A percentile compares a stretch with the other conserved stretches of the same genome.
These are phyloP conservation scores for Fusarium mexicanum DNA, from an alignment of 2,329 filamentous ascomycete species.

Conservation along the genomic window DNA sequence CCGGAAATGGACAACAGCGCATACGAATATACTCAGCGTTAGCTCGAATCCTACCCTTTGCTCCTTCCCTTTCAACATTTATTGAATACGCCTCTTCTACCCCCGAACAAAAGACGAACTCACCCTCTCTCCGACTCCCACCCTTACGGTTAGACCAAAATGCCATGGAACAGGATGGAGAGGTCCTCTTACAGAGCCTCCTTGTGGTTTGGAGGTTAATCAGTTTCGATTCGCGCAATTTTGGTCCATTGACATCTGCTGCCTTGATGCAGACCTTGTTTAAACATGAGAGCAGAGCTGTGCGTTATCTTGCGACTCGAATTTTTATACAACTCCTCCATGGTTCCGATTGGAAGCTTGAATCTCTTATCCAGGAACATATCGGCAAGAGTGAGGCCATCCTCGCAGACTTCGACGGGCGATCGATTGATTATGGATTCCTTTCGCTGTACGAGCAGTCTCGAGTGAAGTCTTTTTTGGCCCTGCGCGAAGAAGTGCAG, in stretches of 20 bases:
- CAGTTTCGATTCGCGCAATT: constrained; percentile 76
- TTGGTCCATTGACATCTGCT: constrained; percentile 71
- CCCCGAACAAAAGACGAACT: constrained; percentile 24
- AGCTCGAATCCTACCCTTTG: constrained; percentile 82
- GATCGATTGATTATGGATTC: constrained; percentile 81
- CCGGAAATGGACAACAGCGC: constrained; percentile 51
- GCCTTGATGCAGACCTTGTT: constrained; percentile 76
- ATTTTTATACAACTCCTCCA: constrained; percentile 82
- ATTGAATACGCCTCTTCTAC: constrained; percentile 56
- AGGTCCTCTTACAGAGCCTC: constrained; percentile 44
- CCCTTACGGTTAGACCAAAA: constrained; percentile 45
- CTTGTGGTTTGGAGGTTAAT: constrained; percentile 78
- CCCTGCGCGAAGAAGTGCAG: constrained; percentile 53
- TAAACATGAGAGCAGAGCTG: constrained; percentile 63
- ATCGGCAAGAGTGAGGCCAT: constrained; percentile 70
- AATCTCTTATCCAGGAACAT: constrained; percentile 74
- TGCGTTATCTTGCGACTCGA: constrained; percentile 84
- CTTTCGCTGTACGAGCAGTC: constrained; percentile 67
- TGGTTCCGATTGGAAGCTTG: constrained; percentile 81
- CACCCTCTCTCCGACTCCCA: constrained; percentile 44
- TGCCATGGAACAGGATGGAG: constrained; percentile 36
- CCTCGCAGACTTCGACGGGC: constrained; percentile 78
- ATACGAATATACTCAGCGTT: constrained; percentile 72
- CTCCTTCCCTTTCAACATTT: constrained; percentile 80
- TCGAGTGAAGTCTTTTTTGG: constrained; percentile 58